Base-by-base conservation (phyloP, 257 asterid genomes). In the Phtheirospermum japonicum region DNA sequence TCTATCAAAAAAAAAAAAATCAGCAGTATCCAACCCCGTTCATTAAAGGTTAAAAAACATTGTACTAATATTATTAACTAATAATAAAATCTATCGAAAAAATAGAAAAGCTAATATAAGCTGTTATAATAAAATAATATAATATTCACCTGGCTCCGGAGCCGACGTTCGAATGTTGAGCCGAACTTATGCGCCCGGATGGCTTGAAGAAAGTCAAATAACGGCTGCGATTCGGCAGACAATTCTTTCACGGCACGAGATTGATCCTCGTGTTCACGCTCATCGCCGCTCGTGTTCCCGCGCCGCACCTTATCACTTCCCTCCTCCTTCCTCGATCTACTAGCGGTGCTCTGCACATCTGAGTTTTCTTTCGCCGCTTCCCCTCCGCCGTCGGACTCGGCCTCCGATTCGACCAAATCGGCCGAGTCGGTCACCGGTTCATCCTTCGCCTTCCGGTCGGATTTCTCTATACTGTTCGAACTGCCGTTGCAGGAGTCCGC, bases 271-370 rank as follows among this genome's bases (percentile, higher is more conserved):
- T 77, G 80, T 65, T 68, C 82, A 67, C 73, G 80, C 70, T 75
- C 84, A 65, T 61, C 84, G 46, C 83, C 79, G 57, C 77, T 76
- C 46, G 73, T 71, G 64, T 70, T 72, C 71, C 75, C 80, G 75
- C 83, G 80, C 61, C 68, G 76, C 81, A 72, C 71, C 79, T 48
- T 77, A 76, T 83, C 89, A 33, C 60, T 75, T 17, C 80, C 80
- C 67, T 71, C 81, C 66, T 74, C 81, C 67, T 70, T 73, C 73
- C 75, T 77, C 76, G 88, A 81, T 73, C 82, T 76, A 40, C 92
- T 86, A n/a, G 85, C 89, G 4, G 91, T 76, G 54, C 95, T 84
- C 70, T 82, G 89, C 69, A 84, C 87, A 66, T 86, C 95, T 6
- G 95, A 83, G 45, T 76, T 81, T 57, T 80, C 90, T 73, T 79